These are phyloP conservation scores for Sarocladium oryzae DNA, from an alignment of 2,329 filamentous ascomycete species.

Conservation along the genomic window DNA sequence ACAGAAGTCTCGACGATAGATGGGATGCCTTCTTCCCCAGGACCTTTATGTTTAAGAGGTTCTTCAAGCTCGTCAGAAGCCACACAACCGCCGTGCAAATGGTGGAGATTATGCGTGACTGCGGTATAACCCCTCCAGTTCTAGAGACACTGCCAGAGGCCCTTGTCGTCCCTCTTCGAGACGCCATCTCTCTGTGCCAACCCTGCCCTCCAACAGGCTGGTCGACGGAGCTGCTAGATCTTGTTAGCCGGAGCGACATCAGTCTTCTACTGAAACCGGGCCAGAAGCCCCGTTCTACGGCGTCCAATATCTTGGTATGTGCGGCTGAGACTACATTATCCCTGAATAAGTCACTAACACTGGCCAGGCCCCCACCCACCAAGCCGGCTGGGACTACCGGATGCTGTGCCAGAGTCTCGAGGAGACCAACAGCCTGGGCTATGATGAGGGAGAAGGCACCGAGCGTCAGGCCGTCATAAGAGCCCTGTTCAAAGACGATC, in stretches of 20 bases:
- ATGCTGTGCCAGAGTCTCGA: conserved; percentile 67
- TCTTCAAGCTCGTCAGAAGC: conserved; percentile 53
- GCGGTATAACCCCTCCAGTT: conserved; percentile 58
- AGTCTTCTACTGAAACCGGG: conserved; percentile 52
- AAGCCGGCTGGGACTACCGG: conserved; percentile 66
- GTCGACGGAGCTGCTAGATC: conserved; percentile 61
- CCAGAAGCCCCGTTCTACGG: conserved; percentile 22
- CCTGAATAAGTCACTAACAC: conserved; percentile 16
- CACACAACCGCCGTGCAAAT: conserved; percentile 51
- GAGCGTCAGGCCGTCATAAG: conserved; percentile 78
- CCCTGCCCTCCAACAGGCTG: conserved; percentile 73
- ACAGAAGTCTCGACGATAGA: conserved; percentile 28
- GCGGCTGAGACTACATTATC: not conserved
- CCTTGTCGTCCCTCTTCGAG: conserved; percentile 71
- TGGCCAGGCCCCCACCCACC: conserved; percentile 52
- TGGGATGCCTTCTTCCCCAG: conserved; percentile 53
- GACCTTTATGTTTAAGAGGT: conserved; percentile 62
- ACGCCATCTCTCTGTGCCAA: conserved; percentile 80
- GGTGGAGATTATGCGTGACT: conserved; percentile 67
- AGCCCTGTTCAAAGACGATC: conserved; percentile 85
- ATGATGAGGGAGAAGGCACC: conserved; percentile 75
- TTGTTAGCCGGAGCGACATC: conserved; percentile 79
- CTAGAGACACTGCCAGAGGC: conserved; percentile 83
- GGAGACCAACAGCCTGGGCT: conserved; percentile 50
- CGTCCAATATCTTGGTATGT: conserved; percentile 38